Evolutionary conservation across 495 filamentous ascomycete species (phyloP).

Genomic region (Evernia prunastri): DNA sequence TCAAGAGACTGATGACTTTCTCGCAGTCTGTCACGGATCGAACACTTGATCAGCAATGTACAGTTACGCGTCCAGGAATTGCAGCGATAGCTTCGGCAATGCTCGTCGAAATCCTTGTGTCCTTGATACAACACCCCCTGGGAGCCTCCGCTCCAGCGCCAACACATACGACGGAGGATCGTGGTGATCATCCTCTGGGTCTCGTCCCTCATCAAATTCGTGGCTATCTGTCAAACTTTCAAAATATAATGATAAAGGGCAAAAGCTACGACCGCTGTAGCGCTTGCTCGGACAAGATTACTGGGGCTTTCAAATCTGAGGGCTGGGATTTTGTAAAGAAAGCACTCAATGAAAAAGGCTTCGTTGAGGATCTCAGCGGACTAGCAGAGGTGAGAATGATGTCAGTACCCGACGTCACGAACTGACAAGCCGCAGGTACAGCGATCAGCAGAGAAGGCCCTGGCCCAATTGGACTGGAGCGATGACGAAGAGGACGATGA

Average conservation of each 20-base stretch:
- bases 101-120: conserved; percentile 85
- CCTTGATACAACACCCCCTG: conserved; percentile 76
- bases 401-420: neutral
- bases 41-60: conserved; percentile 96
- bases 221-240: conserved; percentile 80
- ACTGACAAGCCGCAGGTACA: conserved; percentile 50
- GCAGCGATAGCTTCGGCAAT: conserved; percentile 87
- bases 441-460: conserved; percentile 63
- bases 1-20: conserved; percentile 36
- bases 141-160: conserved; percentile 54
- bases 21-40: conserved; percentile 81
- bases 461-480: conserved; percentile 56
- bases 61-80: conserved; percentile 88
- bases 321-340: conserved; percentile 87
- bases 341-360: conserved; percentile 76
- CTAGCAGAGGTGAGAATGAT: conserved; percentile 64
- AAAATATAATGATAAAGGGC: conserved; percentile 75
- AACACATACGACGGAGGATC: conserved; percentile 40
- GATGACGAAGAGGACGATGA: conserved; percentile 46
- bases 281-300: conserved; percentile 74
- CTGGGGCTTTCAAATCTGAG: conserved; percentile 61
- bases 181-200: conserved; percentile 72
- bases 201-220: conserved; percentile 88
- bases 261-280: conserved; percentile 84
- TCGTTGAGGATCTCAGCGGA: conserved; percentile 85